Evolutionary conservation across 257 asterid genomes (phyloP), one percentile per base, ranked within the genome.

Genomic region (Solanum arcanum): DNA sequence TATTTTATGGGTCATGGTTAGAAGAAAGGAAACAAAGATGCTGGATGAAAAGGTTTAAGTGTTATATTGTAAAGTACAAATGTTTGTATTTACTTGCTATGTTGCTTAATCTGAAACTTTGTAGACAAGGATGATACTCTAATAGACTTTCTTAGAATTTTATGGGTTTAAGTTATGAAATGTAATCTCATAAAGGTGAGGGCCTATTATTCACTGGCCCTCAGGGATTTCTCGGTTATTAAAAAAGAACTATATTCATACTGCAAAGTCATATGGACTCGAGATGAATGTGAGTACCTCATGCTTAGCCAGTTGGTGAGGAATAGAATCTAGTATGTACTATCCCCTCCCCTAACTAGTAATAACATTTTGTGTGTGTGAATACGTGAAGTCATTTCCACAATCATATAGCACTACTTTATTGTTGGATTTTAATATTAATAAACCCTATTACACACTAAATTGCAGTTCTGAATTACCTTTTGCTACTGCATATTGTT

Each of bases 401-500:
- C 21, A 47, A 46, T 80, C 85, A 80, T 29, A 18, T 64, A 80
- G 44, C 44, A 9, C 18, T 25, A 27, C 25, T 12, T 78, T 77
- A 77, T 46, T 10, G 64, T 25, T 78, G 25, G 84, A 77, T 78
- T 80, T 47, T 18, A 18, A 47, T 49, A 80, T 49, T 81, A 47
- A 29, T 11, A 29, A 29, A 47, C 13, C 29, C 39, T 80, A 49
- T 9, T 47, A 49, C 44, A 31, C 69, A 10, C 44, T 6, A 49
- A 49, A 47, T 8, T 60, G 42, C 52, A 29, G 42, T 20, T 10
- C 18, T 11, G 13, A 46, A 62, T 86, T 88, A 94, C 99, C 98
- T 93, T 96, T 94, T 88, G 94, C 92, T 49, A 93, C 96, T 41
- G 93, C 93, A 93, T 93, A 96, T 78, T 84, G 96, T 88, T 90